Base-by-base conservation (phyloP, 345 rosid species). In the Pseudoturritis turrita region DNA sequence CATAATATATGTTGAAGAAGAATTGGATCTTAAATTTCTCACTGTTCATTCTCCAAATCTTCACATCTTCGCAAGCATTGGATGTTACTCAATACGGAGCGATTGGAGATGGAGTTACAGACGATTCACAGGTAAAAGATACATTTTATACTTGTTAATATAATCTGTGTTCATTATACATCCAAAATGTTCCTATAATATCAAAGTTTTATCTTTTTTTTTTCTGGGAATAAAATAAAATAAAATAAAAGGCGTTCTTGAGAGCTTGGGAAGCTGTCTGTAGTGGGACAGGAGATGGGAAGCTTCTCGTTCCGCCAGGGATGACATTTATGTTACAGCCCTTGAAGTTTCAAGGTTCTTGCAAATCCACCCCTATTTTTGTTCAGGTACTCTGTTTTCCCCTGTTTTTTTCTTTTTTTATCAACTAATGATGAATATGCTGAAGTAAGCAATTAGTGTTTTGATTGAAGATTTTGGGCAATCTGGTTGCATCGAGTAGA, bases 221-320 rank as follows among this genome's bases (percentile, higher is more conserved):
- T 59, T 40, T 55, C 41, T 56, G 28, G 39, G 17, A 45, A 50
- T 19, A 10, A 54, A 37, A 41, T n/a, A n/a, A n/a, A n/a, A n/a
- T n/a, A n/a, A n/a, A n/a, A n/a, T n/a, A 43, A 44, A 71, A 84
- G 88, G 88, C 81, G 25, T 84, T 82, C 75, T 46, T 54, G 28
- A 75, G 26, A 57, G 52, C 82, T 53, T 82, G 85, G 84, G 70
- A 62, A 65, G 76, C 49, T 35, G 50, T 71, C 9, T 80, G 84
- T 51, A 40, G 64, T 41, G 79, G 71, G 6, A 4, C 23, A 50
- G 76, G 60, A 52, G 65, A 51, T 46, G 43, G 62, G 59, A 45
- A 52, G 11, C 64, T 84, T 9, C 21, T 62, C 43, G 68, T 75
- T 2, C 87, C 87, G 5, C 35, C 65, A 22, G 79, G 67, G 4